Conservation (phyloP, 352 stramenopile genomes). For the Phytophthora sansomeana region DNA sequence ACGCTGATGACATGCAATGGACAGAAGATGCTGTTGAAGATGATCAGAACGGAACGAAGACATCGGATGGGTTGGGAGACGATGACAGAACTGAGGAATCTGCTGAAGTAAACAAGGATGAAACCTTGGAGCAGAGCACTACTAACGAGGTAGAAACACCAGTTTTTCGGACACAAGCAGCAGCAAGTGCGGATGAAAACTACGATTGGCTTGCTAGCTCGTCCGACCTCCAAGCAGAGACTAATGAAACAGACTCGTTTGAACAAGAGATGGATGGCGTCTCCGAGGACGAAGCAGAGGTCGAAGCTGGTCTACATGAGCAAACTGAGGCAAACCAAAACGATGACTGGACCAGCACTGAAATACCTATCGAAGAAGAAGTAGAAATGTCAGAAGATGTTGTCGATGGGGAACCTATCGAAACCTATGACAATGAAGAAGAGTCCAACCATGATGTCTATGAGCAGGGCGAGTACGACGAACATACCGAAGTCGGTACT, state of each 20-base stretch:
- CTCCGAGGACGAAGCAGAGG: conserved; percentile 25
- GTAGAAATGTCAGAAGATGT: conserved; percentile 1
- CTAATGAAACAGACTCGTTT: conserved; percentile 19
- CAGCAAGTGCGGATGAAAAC: conserved; percentile 9
- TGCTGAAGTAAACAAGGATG: background rate
- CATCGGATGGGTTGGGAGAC: background rate
- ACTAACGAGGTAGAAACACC: background rate
- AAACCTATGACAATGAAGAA: conserved; percentile 19
- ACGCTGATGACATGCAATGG: background rate
- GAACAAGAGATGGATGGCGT: conserved; percentile 28
- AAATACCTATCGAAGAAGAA: conserved; percentile 19
- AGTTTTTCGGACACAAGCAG: background rate
- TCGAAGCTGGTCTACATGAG: conserved; percentile 3
- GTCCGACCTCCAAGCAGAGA: conserved; percentile 8
- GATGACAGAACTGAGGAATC: conserved; percentile 3
- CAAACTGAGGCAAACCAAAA: conserved; percentile 1
- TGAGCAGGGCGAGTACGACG: conserved; percentile 11
- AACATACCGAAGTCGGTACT: conserved; percentile 6
- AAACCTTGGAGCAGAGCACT: conserved; percentile 1
- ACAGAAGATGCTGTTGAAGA: background rate
- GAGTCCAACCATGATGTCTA: conserved; percentile 12
- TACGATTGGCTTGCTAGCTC: conserved; percentile 29
- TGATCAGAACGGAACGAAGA: background rate
- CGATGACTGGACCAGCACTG: conserved; percentile 16
- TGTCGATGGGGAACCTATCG: background rate